Base-by-base conservation (phyloP, 768 basidiomycete species). In the Aureoboletus auriporus region DNA sequence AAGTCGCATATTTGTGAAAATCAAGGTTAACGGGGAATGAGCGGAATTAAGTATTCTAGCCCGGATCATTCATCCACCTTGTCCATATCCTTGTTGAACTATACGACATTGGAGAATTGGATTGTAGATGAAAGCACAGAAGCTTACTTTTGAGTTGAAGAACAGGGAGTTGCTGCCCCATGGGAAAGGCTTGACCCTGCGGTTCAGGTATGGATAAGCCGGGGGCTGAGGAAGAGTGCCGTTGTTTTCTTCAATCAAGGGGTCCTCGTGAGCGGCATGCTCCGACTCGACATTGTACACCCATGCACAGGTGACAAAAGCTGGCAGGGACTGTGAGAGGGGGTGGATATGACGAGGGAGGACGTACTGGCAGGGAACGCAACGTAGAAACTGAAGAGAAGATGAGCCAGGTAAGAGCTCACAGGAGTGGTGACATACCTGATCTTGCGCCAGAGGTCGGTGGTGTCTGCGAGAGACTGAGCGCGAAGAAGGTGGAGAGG, bases 161-260 rank as follows among this genome's bases (percentile, higher is more conserved):
- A 93, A 93, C 14, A 93, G 76, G 12, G 79, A 77, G 78, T 93
- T 93, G 58, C 56, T 68, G 20, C 90, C 90, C 90, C 90, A 93
- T 16, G 90, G 90, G 76, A 77, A 93, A 35, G 89, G 86, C 67
- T 88, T 89, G 50, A 65, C 65, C 51, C 90, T 75, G 59, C 73
- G 79, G 73, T 91, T 90, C 68, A 93, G 59, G 72, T 84, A 89
- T 37, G 88, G 79, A 60, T 82, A 93, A n/a, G 70, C 71, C 37
- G 89, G 87, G 27, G 75, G 67, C 53, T 84, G 78, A 48, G 87
- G 86, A 44, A 89, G 76, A 47, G 78, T 72, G 34, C 89, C 89
- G 38, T 75, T 81, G 64, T 91, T 82, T 70, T 86, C 84, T 33
- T 78, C 73, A 61, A 77, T 83, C 67, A 86, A 61, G 62, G 88